Conservation (phyloP, 1,139 yeast species). For the Taphrina pruni region DNA sequence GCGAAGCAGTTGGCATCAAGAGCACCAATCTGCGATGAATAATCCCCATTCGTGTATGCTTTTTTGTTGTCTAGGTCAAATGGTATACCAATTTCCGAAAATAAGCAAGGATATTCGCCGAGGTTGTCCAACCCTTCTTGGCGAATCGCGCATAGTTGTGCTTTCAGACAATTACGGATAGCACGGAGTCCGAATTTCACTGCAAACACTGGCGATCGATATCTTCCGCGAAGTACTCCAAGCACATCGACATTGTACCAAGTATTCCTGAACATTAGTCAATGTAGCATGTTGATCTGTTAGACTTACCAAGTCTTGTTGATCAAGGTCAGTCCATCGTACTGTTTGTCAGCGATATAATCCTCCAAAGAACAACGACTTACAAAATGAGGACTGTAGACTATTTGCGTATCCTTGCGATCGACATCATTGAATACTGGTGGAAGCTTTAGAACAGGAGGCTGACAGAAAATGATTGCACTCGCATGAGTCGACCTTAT, state of each 20-base stretch:
- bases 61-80: slow-evolving; percentile 84
- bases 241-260: slow-evolving; percentile 77
- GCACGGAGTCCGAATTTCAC: slow-evolving; percentile 72
- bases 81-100: slow-evolving; percentile 98
- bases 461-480: slow-evolving; percentile 71
- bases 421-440: slow-evolving; percentile 65
- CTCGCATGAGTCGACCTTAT: slow-evolving; percentile 58
- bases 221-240: slow-evolving; percentile 83
- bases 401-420: slow-evolving; percentile 65
- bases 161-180: slow-evolving; percentile 65
- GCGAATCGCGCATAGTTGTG: slow-evolving; percentile 69
- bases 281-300: too few species aligned
- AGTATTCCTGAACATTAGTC: slow-evolving; percentile 45
- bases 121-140: slow-evolving; percentile 60
- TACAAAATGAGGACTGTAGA: slow-evolving; percentile 77
- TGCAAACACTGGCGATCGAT: slow-evolving; percentile 76
- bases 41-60: slow-evolving; percentile 70
- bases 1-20: slow-evolving; percentile 82
- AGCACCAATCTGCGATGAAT: slow-evolving; percentile 75
- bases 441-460: slow-evolving; percentile 82
- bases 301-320: slow-evolving; percentile 72
- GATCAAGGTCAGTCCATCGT: slow-evolving; percentile 92
- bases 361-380: not conserved
- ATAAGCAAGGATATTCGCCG: slow-evolving; percentile 58
- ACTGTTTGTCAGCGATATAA: slow-evolving; percentile 49